phyloP scores from a whole-genome alignment of 2,329 filamentous ascomycete species.

The Rutstroemia sydowiana region DNA sequence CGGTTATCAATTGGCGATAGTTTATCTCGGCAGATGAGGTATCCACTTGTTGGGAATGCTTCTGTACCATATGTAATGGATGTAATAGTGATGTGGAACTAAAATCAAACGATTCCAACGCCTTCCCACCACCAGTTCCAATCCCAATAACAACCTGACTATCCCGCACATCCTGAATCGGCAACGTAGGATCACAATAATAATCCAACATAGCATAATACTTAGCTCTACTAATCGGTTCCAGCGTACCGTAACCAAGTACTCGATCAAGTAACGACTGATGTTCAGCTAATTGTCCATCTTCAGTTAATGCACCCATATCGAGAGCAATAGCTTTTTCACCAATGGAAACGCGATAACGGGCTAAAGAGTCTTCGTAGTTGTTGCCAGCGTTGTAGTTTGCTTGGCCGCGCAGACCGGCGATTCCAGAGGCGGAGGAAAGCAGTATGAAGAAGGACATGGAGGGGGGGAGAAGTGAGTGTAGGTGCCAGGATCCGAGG shows the following conservation, averaged over 20 bases:
- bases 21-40: background rate
- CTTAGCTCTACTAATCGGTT: background rate
- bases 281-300: conserved; percentile 4
- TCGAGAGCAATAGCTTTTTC: conserved; percentile 12
- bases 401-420: conserved; percentile 12
- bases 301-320: conserved; percentile 10
- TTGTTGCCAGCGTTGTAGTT: conserved; percentile 24
- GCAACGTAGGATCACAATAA: background rate
- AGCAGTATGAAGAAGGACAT: conserved; percentile 36
- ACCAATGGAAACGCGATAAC: conserved; percentile 8
- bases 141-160: background rate
- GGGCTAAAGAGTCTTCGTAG: conserved; percentile 17
- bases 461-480: conserved; percentile 9
- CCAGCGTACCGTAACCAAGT: background rate
- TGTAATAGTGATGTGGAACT: background rate
- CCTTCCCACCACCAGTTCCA: background rate
- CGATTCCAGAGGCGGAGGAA: conserved; percentile 28
- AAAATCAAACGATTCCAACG: background rate
- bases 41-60: background rate
- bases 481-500: conserved; percentile 14
- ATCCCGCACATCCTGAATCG: background rate
- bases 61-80: background rate
- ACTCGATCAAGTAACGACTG: conserved; percentile 8
- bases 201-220: background rate
- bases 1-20: background rate